Evolutionary conservation across 306 rosid species (phyloP).

Genomic region (Sphenostylis stenocarpa): DNA sequence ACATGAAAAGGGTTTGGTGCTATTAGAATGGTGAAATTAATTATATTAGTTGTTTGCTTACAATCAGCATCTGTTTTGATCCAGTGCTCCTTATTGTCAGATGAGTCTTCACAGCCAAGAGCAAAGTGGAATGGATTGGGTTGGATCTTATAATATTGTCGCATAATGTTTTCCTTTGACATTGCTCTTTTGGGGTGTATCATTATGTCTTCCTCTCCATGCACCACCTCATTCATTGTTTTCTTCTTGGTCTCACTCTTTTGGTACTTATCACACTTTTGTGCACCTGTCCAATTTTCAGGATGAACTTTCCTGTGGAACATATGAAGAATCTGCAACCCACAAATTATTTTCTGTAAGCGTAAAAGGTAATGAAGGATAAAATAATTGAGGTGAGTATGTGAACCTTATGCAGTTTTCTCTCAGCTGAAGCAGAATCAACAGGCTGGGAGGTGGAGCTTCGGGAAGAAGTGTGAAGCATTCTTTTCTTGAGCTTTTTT

Average conservation of each 20-base stretch:
- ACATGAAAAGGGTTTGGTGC: too few species aligned
- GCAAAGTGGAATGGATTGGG: slow-evolving; percentile 50
- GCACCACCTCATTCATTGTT: slow-evolving; percentile 38
- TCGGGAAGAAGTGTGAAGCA: slow-evolving; percentile 58
- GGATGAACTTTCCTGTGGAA: slow-evolving; percentile 90
- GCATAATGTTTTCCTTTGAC: slow-evolving; percentile 51
- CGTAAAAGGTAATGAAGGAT: too few species aligned
- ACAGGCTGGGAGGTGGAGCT: not conserved
- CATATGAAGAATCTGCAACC: slow-evolving; percentile 81
- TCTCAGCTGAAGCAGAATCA: slow-evolving; percentile 68
- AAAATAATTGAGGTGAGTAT: too few species aligned
- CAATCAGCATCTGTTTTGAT: slow-evolving; percentile 92
- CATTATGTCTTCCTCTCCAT: slow-evolving; percentile 56
- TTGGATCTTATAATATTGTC: slow-evolving; percentile 49
- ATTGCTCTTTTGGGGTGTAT: slow-evolving; percentile 45
- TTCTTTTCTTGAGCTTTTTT: slow-evolving; percentile 68
- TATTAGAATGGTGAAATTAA: too few species aligned
- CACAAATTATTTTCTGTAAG: slow-evolving; percentile 10
- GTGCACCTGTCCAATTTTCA: slow-evolving; percentile 46
- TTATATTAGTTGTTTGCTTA: slow-evolving; percentile 40
- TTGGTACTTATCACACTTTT: slow-evolving; percentile 44
- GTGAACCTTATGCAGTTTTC: slow-evolving; percentile 68
- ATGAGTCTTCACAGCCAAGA: slow-evolving; percentile 53
- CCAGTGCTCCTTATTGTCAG: slow-evolving; percentile 79
- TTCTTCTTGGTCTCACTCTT: slow-evolving; percentile 61